phyloP scores from a whole-genome alignment of 768 basidiomycete species.

The Leccinum ochraceum region DNA sequence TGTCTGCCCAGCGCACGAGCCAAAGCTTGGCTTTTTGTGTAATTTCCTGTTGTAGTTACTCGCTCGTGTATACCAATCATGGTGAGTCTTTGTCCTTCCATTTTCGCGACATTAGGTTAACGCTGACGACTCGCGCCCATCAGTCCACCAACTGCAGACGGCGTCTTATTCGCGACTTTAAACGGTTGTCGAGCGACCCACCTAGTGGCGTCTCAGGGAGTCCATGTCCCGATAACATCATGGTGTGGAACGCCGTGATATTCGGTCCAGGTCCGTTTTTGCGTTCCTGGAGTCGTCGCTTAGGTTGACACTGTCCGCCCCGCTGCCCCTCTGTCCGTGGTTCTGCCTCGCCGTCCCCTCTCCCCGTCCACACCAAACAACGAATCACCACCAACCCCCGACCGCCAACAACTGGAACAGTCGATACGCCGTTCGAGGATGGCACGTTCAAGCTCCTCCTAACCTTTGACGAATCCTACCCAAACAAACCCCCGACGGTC shows the following conservation, averaged over 20 bases:
- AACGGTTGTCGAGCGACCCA: constrained; percentile 90
- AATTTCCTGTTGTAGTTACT: background rate
- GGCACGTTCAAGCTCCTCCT: constrained; percentile 97
- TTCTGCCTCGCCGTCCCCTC: background rate
- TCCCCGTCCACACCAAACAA: no score
- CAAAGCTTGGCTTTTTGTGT: background rate
- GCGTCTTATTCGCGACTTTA: constrained; percentile 97
- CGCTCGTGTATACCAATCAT: constrained; percentile 14
- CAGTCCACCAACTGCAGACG: constrained; percentile 94
- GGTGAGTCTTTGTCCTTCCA: constrained; percentile 16
- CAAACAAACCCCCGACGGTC: constrained; percentile 97
- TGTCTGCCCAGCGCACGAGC: background rate
- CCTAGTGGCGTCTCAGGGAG: constrained; percentile 96
- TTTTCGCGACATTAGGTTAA: background rate
- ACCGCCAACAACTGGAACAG: constrained; percentile 40
- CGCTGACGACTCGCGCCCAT: background rate
- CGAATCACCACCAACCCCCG: no score
- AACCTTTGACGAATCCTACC: constrained; percentile 97
- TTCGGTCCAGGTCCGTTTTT: constrained; percentile 88
- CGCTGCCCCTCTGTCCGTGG: background rate
- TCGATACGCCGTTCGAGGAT: constrained; percentile 98
- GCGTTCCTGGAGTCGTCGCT: background rate
- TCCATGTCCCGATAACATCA: constrained; percentile 97
- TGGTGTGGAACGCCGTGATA: constrained; percentile 99
- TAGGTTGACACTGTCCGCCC: background rate